These are phyloP conservation scores for Exserohilum rostratum DNA, from an alignment of 2,329 filamentous ascomycete genomes.

Conservation along the genomic window DNA sequence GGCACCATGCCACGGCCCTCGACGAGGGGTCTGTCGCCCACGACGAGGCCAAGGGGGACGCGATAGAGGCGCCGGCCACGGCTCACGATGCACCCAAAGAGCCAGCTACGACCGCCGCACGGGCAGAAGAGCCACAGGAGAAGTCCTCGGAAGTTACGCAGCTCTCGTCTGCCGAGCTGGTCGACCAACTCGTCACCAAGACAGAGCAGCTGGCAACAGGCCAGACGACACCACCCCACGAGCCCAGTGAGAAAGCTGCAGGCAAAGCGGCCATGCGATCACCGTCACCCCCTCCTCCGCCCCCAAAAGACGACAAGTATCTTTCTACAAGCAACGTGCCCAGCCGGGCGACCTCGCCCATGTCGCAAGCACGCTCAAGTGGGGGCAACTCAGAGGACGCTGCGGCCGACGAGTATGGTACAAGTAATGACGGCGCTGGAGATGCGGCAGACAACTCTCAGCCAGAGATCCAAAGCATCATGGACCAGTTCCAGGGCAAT, in stretches of 20 bases:
- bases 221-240: slow-evolving; percentile 27
- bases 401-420: slow-evolving; percentile 53
- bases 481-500: slow-evolving; percentile 87
- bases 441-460: slow-evolving; percentile 64
- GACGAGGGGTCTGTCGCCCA: slow-evolving; percentile 13
- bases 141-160: slow-evolving; percentile 2
- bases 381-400: slow-evolving; percentile 47
- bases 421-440: slow-evolving; percentile 51
- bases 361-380: slow-evolving; percentile 47
- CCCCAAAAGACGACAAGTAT: slow-evolving; percentile 60
- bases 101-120: neutral
- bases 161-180: slow-evolving; percentile 12
- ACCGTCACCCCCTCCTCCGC: slow-evolving; percentile 54
- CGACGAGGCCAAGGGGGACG: slow-evolving; percentile 5
- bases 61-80: neutral
- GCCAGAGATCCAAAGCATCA: slow-evolving; percentile 94
- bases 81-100: neutral
- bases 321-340: slow-evolving; percentile 51
- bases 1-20: slow-evolving; percentile 24
- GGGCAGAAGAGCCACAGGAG: neutral
- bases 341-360: slow-evolving; percentile 45
- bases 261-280: slow-evolving; percentile 41
- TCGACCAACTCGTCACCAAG: slow-evolving; percentile 27
- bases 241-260: slow-evolving; percentile 28
- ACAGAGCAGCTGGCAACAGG: slow-evolving; percentile 18